Evolutionary conservation across 257 asterid genomes (phyloP).

Genomic region (Oldenlandia corymbosa): DNA sequence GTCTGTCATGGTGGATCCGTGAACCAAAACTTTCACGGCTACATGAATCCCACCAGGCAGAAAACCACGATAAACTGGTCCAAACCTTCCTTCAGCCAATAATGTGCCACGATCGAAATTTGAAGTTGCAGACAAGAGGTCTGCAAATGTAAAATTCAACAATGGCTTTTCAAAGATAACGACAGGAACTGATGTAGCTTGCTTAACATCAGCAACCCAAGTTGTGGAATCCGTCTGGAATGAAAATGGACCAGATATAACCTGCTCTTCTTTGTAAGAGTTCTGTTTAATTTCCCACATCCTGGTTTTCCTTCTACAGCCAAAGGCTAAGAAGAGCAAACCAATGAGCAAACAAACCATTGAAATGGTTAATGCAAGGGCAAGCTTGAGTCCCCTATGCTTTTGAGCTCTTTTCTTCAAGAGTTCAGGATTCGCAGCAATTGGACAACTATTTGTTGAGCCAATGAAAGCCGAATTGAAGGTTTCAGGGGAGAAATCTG

Average conservation of each 20-base stretch:
- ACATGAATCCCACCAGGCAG: slow-evolving; percentile 75
- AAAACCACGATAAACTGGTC: slow-evolving; percentile 75
- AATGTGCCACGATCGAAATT: slow-evolving; percentile 66
- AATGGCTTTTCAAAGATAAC: slow-evolving; percentile 79
- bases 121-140: slow-evolving; percentile 72
- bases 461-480: slow-evolving; percentile 55
- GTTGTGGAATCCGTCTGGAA: slow-evolving; percentile 76
- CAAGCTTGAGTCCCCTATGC: slow-evolving; percentile 61
- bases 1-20: slow-evolving; percentile 73
- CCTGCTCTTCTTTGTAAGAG: slow-evolving; percentile 56
- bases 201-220: slow-evolving; percentile 87
- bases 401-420: slow-evolving; percentile 37
- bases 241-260: slow-evolving; percentile 71
- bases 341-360: slow-evolving; percentile 71
- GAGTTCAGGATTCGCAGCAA: slow-evolving; percentile 75
- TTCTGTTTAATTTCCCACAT: slow-evolving; percentile 62
- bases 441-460: slow-evolving; percentile 70
- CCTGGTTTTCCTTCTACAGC: slow-evolving; percentile 59
- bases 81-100: slow-evolving; percentile 80
- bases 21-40: slow-evolving; percentile 71
- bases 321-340: slow-evolving; percentile 66
- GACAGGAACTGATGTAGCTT: slow-evolving; percentile 65
- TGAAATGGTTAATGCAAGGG: slow-evolving; percentile 60
- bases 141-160: slow-evolving; percentile 71
- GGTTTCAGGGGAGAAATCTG: slow-evolving; percentile 37